Evolutionary conservation across 805 yeast species (phyloP).

Genomic region (Candida tammaniensis): DNA sequence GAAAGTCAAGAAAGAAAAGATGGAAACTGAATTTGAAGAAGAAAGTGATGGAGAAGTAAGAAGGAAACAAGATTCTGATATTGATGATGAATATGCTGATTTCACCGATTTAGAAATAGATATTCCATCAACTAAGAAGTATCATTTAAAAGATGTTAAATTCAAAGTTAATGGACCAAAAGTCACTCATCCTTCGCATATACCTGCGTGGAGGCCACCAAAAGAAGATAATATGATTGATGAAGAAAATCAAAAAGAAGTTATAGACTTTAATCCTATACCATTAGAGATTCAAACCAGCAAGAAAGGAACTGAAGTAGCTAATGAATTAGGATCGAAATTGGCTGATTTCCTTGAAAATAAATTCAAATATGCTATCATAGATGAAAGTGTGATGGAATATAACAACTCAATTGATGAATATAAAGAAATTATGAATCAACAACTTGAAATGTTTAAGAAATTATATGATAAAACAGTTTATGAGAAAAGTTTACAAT

Average conservation of each 20-base stretch:
- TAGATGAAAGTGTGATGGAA: conserved; percentile 36
- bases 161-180: conserved; percentile 33
- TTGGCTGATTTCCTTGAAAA: conserved; percentile 24
- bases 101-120: conserved; percentile 10
- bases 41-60: conserved; percentile 4
- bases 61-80: conserved; percentile 4
- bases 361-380: conserved; percentile 32
- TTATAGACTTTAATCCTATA: conserved; percentile 25
- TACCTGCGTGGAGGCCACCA: conserved; percentile 40
- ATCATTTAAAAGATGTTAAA: conserved; percentile 25
- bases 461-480: conserved; percentile 42
- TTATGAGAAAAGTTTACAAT: conserved; percentile 36
- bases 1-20: conserved; percentile 5
- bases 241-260: conserved; percentile 15
- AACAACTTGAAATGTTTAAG: conserved; percentile 49
- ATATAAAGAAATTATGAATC: conserved; percentile 51
- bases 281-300: conserved; percentile 24
- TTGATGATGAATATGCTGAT: conserved; percentile 13
- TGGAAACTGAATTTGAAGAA: conserved; percentile 5
- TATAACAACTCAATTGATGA: conserved; percentile 47
- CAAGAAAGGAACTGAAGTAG: conserved; percentile 13
- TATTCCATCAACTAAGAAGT: conserved; percentile 4
- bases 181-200: conserved; percentile 44
- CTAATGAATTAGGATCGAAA: conserved; percentile 26
- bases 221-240: conserved; percentile 13